These are phyloP conservation scores for Adansonia gregorii DNA, from an alignment of 441 rosid genomes.

Conservation along the genomic window DNA sequence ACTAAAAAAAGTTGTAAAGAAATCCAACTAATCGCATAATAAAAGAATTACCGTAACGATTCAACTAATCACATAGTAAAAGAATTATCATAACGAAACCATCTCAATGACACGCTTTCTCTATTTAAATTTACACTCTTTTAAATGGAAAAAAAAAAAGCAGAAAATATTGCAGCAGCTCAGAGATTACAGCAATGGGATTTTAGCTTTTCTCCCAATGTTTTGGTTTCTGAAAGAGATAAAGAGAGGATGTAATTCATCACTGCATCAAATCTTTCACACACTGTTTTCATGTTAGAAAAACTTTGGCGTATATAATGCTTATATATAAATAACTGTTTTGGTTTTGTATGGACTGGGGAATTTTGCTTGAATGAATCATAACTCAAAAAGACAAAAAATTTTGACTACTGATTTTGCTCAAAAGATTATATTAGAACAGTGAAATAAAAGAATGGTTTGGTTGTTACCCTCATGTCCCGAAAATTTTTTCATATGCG, in stretches of 20 bases:
- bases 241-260: not conserved
- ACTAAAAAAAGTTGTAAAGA: not conserved
- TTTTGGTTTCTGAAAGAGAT: not conserved
- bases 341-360: constrained; percentile 36
- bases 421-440: constrained; percentile 37
- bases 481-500: constrained; percentile 38
- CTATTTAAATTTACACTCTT: constrained; percentile 23
- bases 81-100: constrained; percentile 15
- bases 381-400: constrained; percentile 54
- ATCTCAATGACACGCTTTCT: not conserved
- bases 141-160: not conserved
- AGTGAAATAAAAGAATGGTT: constrained; percentile 38
- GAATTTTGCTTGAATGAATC: constrained; percentile 31
- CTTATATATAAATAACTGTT: constrained; percentile 34
- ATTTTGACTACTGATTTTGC: constrained; percentile 47
- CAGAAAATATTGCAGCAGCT: constrained; percentile 1
- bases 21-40: not conserved
- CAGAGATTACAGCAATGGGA: constrained; percentile 18
- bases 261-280: constrained; percentile 23
- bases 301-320: constrained; percentile 30
- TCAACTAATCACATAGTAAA: not conserved
- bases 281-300: constrained; percentile 15
- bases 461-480: constrained; percentile 33
- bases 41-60: constrained; percentile 12
- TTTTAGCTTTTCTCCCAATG: not conserved